These are phyloP conservation scores for Batkoa obscura DNA, from an alignment of 371 early-diverging fungal species.

Conservation along the genomic window DNA sequence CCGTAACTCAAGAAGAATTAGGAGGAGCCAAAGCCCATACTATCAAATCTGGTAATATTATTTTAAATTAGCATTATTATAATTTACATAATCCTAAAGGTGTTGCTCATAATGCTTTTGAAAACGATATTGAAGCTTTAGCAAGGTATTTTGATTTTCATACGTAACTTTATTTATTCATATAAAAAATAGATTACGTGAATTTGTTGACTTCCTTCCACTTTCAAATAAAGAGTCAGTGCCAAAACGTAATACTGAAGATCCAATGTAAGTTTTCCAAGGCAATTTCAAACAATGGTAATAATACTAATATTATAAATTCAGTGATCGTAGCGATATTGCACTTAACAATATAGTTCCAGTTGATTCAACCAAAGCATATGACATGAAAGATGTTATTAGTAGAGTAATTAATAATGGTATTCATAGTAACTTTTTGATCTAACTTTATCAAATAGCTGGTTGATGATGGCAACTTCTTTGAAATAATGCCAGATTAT, in stretches of 20 bases:
- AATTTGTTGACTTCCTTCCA: constrained; percentile 78
- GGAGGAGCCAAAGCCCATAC: constrained; percentile 92
- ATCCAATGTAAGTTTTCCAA: constrained; percentile 21
- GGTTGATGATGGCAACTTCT: constrained; percentile 71
- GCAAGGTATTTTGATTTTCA: constrained; percentile 18
- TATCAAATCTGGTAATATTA: constrained; percentile 33
- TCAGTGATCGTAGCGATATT: constrained; percentile 41
- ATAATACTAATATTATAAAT: not conserved
- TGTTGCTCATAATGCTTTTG: constrained; percentile 82
- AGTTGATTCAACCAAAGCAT: constrained; percentile 75
- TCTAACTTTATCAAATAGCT: constrained; percentile 25
- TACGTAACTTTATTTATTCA: not conserved
- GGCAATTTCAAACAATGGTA: not conserved
- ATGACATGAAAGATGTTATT: constrained; percentile 86
- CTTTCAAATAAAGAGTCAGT: constrained; percentile 54
- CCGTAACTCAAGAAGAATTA: constrained; percentile 85
- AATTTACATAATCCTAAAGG: constrained; percentile 13
- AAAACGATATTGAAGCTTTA: constrained; percentile 90
- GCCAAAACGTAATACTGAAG: constrained; percentile 48
- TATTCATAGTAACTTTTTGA: not conserved
- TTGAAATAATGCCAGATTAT: constrained; percentile 81
- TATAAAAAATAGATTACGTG: constrained; percentile 37
- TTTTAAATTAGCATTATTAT: constrained; percentile 6
- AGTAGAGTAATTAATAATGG: constrained; percentile 27
- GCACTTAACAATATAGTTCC: constrained; percentile 80